Base-by-base conservation (phyloP, 805 yeast genomes). In the Ogataea wickerhamii region DNA sequence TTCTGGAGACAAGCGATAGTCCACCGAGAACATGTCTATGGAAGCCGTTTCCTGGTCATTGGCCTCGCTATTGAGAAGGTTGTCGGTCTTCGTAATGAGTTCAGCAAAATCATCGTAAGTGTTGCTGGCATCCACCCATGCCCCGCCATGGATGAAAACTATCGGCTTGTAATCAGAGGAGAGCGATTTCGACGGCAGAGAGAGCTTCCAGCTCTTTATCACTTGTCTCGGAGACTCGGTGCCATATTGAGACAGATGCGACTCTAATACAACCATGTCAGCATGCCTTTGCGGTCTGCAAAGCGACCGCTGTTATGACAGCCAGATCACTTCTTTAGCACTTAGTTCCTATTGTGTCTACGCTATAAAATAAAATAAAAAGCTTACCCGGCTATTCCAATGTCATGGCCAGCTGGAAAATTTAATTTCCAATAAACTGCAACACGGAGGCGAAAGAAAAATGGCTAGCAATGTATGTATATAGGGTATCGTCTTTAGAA, bases 71-170 rank as follows among this genome's bases (percentile, higher is more conserved):
- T 32, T 38, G 41, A 53, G 8, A 45, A 35, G 10, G 47, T 48
- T 16, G 41, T 50, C 50, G 2, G 51, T 43, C 17, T 47, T 38
- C 6, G 36, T 25, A 17, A 59, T 45, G 30, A 78, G 41, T 10
- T 45, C 48, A 7, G 63, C 63, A 37, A 75, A 77, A 49, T 82
- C 91, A 27, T 69, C 59, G 19, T 63, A 70, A 0, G 88, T 80
- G 53, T 82, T 80, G 3, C 45, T 55, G 1, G 78, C 75, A 52
- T 83, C 94, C 44, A 86, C 68, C 95, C 95, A 87, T 0, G 88
- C 94, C 0, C 96, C 96, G 1, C 96, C 96, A 60, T 87, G 96
- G 27, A 87, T 71, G 48, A 78, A 80, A 1, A 85, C 69, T 5
- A 53, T 25, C n/a, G 55, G 52, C 13, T 11, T 24, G 16, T 16